phyloP scores from a whole-genome alignment of 306 rosid genomes.

The Adenanthera pavonina region DNA sequence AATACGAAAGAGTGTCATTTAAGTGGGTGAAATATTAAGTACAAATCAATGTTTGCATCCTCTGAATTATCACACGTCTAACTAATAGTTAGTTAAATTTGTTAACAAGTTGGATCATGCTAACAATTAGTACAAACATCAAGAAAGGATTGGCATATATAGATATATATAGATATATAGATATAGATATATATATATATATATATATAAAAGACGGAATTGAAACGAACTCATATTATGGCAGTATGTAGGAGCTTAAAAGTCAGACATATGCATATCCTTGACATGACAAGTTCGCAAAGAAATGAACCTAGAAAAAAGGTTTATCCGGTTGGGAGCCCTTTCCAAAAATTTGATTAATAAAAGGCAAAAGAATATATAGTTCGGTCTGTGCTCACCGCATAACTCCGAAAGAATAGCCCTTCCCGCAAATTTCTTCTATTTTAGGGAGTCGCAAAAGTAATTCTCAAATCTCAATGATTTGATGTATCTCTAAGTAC shows the following conservation, averaged over 20 bases:
- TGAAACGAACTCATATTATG: neutral
- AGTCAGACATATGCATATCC: constrained; percentile 33
- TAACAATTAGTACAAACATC: neutral
- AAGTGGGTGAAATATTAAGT: no score
- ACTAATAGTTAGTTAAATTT: no score
- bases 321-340: neutral
- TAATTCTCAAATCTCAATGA: constrained; percentile 45
- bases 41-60: neutral
- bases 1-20: no score
- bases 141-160: no score
- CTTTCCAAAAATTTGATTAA: neutral
- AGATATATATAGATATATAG: neutral
- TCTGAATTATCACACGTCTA: neutral
- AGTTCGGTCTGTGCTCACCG: no score
- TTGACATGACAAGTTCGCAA: constrained; percentile 41
- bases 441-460: constrained; percentile 44
- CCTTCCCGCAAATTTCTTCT: constrained; percentile 9
- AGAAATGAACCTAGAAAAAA: constrained; percentile 33
- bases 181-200: no score
- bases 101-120: neutral
- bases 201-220: no score
- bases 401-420: no score
- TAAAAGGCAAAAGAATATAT: no score
- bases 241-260: neutral
- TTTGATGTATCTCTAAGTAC: constrained; percentile 29